Base-by-base conservation (phyloP, 176 grass and related monocot species). In the Cenchrus purpureus region DNA sequence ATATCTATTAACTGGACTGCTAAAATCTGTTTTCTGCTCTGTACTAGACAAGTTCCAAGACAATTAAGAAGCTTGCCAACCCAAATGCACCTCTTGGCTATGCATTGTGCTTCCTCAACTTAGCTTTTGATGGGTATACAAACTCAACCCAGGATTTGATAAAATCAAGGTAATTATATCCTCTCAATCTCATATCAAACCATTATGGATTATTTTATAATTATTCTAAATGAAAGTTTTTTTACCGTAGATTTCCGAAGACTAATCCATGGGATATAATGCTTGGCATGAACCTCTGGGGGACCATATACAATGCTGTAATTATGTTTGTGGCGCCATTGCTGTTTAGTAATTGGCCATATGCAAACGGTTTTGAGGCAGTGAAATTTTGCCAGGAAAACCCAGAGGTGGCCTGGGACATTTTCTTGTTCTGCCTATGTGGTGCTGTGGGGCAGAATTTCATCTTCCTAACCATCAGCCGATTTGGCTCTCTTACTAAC, bases 211-310 rank as follows among this genome's bases (percentile, higher is more conserved):
- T 77, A 19, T 84, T 25, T 64, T 4, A 51, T 84, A 29, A 69
- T 64, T 59, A 10, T 19, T 86, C 65, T 67, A 25, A 76, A 65
- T 22, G 29, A 52, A 72, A 54, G 20, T 1, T 62, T 11, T 61
- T 53, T 76, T 87, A 32, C 52, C 80, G 42, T 79, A 99, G 94
- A 83, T 94, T 85, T 79, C 97, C 94, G 48, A 94, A 99, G 68
- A 99, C 97, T 43, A 97, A 73, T 44, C 94, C 97, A 52, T 97
- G 94, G 97, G 97, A 94, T 72, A 99, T 99, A 86, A 99, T 99
- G 97, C 81, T 99, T 68, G 97, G 97, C 48, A 99, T 97, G 97
- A 99, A 99, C 86, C 83, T 99, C 32, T 99, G 97, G 94, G 97
- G 94, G 51, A 99, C 78, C 59, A 88, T 99, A 84, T 99, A 99